A percentile compares a stretch with the other conserved stretches of the same genome.
These are phyloP conservation scores for Epichloe coenophiala DNA, from an alignment of 2,329 filamentous ascomycete species.

Conservation along the genomic window DNA sequence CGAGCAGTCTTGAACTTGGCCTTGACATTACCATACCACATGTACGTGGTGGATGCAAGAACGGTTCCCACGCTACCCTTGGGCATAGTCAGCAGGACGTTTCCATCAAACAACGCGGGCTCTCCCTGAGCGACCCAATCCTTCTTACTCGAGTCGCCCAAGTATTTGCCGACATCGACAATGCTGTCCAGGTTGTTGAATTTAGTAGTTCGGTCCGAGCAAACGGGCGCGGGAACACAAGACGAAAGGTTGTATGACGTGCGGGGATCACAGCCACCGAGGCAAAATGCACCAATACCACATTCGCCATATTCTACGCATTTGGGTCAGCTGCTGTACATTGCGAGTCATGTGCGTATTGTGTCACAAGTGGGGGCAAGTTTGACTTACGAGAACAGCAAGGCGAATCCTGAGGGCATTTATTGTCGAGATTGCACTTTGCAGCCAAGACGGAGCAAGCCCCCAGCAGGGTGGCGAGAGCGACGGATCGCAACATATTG, in stretches of 20 bases:
- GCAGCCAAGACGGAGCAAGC: conserved; percentile 17
- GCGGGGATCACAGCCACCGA: conserved; percentile 85
- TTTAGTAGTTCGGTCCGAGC: conserved; percentile 58
- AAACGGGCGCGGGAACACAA: conserved; percentile 74
- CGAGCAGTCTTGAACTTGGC: conserved; percentile 74
- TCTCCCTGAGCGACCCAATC: conserved; percentile 86
- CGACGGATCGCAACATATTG: conserved; percentile 21
- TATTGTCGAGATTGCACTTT: conserved; percentile 34
- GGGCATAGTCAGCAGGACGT: conserved; percentile 79
- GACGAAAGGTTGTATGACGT: conserved; percentile 73
- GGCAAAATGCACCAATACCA: conserved; percentile 85
- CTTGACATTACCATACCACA: conserved; percentile 94
- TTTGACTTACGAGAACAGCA: conserved; percentile 64
- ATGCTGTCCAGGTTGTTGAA: conserved; percentile 60
- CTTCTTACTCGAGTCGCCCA: conserved; percentile 66
- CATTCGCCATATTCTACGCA: conserved; percentile 76
- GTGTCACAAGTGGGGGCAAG: neutral
- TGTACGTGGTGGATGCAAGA: conserved; percentile 68
- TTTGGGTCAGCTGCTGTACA: conserved; percentile 7
- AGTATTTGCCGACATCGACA: conserved; percentile 62
- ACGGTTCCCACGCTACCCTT: conserved; percentile 76
- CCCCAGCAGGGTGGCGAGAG: conserved; percentile 19
- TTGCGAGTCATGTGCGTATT: neutral
- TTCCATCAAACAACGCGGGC: conserved; percentile 52
- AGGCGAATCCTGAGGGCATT: conserved; percentile 60